phyloP scores from a whole-genome alignment of 139 green algal genomes.

The Pseudopediastrum boryanum region DNA sequence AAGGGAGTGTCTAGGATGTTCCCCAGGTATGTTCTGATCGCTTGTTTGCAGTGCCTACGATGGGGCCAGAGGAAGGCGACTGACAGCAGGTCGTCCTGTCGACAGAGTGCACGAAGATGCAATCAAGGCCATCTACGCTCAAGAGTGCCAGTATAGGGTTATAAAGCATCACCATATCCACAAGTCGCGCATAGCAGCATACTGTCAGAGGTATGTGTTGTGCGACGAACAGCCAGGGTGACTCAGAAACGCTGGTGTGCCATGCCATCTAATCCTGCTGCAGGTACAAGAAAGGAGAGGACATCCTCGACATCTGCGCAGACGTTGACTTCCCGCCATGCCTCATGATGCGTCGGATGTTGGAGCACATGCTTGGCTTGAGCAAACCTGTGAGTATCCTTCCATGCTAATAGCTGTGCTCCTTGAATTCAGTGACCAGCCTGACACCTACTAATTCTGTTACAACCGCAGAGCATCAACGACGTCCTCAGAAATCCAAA shows the following conservation, averaged over 20 bases:
- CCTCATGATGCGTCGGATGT: conserved; percentile 70
- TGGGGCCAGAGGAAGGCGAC: too few relatives aligned
- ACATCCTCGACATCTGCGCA: conserved; percentile 67
- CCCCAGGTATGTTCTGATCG: too few relatives aligned
- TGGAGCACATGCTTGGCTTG: conserved; percentile 53
- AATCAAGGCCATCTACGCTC: conserved; percentile 66
- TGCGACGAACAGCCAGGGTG: neutral
- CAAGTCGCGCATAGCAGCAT: conserved; percentile 30
- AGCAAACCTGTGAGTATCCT: neutral
- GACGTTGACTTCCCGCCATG: conserved; percentile 76
- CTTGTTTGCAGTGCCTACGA: too few relatives aligned
- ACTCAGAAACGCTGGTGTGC: neutral
- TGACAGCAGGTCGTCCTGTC: too few relatives aligned
- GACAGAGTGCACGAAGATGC: conserved; percentile 59
- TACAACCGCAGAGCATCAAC: conserved; percentile 10
- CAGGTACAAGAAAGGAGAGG: conserved; percentile 62
- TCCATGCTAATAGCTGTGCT: neutral
- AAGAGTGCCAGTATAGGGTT: conserved; percentile 71
- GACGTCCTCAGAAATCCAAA: conserved; percentile 31
- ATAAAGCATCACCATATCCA: conserved; percentile 66
- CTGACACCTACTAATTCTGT: neutral
- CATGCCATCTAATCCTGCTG: neutral
- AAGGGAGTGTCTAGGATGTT: too few relatives aligned
- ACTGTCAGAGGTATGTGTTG: conserved; percentile 28
- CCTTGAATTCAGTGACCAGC: neutral